Evolutionary conservation across 495 filamentous ascomycete species (phyloP).

Genomic region (Daldinia childiae): DNA sequence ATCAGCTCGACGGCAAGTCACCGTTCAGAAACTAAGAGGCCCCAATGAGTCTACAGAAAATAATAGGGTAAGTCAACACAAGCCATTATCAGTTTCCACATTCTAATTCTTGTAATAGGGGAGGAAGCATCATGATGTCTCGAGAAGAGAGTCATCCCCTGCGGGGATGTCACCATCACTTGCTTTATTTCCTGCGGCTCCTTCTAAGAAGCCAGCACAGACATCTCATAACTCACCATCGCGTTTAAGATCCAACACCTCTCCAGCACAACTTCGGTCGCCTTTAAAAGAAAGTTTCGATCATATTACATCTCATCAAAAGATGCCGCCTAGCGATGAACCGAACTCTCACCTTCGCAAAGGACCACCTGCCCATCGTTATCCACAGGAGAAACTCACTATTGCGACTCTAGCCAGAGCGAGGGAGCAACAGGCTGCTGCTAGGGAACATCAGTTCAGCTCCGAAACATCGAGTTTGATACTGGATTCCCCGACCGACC

Average conservation of each 20-base stretch:
- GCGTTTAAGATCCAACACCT: conserved; percentile 68
- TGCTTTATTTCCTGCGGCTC: conserved; percentile 69
- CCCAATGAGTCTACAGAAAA: conserved; percentile 57
- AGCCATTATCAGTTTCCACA: background rate
- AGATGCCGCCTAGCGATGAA: conserved; percentile 7
- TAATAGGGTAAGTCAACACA: conserved; percentile 40
- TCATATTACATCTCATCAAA: conserved; percentile 10
- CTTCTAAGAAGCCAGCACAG: conserved; percentile 50
- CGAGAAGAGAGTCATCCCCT: conserved; percentile 67
- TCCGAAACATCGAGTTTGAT: conserved; percentile 57
- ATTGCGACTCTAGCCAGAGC: conserved; percentile 34
- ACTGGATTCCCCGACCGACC: conserved; percentile 58
- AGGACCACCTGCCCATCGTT: conserved; percentile 15
- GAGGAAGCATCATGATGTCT: conserved; percentile 34
- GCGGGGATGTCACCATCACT: conserved; percentile 66
- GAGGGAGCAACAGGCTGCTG: conserved; percentile 22
- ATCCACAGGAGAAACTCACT: conserved; percentile 38
- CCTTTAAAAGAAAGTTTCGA: conserved; percentile 53
- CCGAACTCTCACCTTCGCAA: conserved; percentile 7
- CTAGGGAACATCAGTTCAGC: conserved; percentile 47
- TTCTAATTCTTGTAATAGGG: conserved; percentile 28
- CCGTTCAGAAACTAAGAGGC: conserved; percentile 68
- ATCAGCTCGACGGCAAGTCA: conserved; percentile 73
- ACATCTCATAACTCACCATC: conserved; percentile 50
- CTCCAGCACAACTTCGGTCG: conserved; percentile 60